Percentiles rank a stretch among this genome's conserved stretches.
Evolutionary conservation across 1,284 basidiomycete species (phyloP).

Genomic region (Chalciporus sp.): DNA sequence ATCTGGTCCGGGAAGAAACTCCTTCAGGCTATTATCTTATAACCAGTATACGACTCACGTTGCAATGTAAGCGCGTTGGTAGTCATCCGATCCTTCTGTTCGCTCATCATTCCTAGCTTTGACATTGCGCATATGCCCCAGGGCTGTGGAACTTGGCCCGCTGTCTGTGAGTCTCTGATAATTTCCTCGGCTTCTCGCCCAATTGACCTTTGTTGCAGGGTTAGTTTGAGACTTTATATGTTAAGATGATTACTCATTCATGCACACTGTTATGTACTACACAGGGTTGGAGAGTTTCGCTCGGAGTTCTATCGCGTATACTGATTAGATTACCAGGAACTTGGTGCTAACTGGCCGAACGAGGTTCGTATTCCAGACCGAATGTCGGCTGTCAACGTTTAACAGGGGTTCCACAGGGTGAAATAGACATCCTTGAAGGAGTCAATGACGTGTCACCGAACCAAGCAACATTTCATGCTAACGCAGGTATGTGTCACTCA

Average conservation of each 20-base stretch:
- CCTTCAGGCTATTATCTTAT: slow-evolving; percentile 33
- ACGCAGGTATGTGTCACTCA: slow-evolving; percentile 12
- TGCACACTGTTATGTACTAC: too few relatives aligned
- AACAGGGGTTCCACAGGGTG: slow-evolving; percentile 29
- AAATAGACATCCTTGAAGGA: slow-evolving; percentile 69
- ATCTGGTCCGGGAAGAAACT: slow-evolving; percentile 31
- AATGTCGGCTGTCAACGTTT: neutral
- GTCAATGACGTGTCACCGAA: slow-evolving; percentile 60
- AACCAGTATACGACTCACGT: slow-evolving; percentile 29
- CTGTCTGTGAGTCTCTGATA: slow-evolving; percentile 13
- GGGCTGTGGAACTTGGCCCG: slow-evolving; percentile 37
- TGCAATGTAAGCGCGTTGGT: slow-evolving; percentile 24
- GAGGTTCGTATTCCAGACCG: neutral
- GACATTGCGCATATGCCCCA: slow-evolving; percentile 37
- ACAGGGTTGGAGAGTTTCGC: too few relatives aligned
- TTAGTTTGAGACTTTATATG: too few relatives aligned
- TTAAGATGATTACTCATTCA: too few relatives aligned
- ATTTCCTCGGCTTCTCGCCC: neutral
- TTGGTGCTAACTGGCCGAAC: slow-evolving; percentile 13
- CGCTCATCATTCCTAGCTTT: slow-evolving; percentile 14
- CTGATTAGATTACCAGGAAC: slow-evolving; percentile 3
- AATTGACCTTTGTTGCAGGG: neutral
- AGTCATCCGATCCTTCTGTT: neutral
- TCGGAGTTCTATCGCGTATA: neutral
- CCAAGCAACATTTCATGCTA: slow-evolving; percentile 63